Base-by-base conservation (phyloP, 352 stramenopile genomes). In the Globisporangium lucens region DNA sequence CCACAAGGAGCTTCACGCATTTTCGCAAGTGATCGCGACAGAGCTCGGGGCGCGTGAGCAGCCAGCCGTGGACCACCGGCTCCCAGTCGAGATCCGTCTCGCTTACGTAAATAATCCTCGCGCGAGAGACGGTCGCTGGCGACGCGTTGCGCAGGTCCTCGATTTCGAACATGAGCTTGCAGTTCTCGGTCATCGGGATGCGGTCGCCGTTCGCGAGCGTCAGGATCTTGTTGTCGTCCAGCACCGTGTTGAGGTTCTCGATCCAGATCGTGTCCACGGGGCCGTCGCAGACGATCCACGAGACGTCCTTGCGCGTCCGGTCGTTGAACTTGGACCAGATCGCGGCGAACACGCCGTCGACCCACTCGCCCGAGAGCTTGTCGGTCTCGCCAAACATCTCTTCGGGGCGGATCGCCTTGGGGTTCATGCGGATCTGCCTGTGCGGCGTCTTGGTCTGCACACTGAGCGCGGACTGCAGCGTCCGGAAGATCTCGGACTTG, bases 191-290 rank as follows among this genome's bases (percentile, higher is more conserved):
- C 91, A 98, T 98, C 0, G 93, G 85, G 29, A 98, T 90, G 27
- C 91, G 85, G 68, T 98, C 92, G 20, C 94, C 94, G 70, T 98
- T 98, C 1, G 93, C 91, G 1, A 98, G 73, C 41, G 91, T 98
- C 49, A 98, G 69, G 9, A 95, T 93, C 77, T 97, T 98, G 75
- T 98, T 98, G 75, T 98, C 94, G 65, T 98, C 94, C 3, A 98
- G 74, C 5, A 98, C 94, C 0, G 93, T 98, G 76, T 98, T 98
- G 55, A 98, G 88, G 70, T 98, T 98, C 70, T 98, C 94, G 62
- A 98, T 98, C 94, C 94, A 98, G 22, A 98, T 80, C 3, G 94
- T 89, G 63, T 98, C 94, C 6, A 98, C 94, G 0, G 94, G 93
- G 0, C 93, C 94, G 66, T 98, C 94, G 49, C 97, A 98, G 6